Evolutionary conservation across 1,284 basidiomycete species (phyloP).

Genomic region (Rhodotorula sp.): DNA sequence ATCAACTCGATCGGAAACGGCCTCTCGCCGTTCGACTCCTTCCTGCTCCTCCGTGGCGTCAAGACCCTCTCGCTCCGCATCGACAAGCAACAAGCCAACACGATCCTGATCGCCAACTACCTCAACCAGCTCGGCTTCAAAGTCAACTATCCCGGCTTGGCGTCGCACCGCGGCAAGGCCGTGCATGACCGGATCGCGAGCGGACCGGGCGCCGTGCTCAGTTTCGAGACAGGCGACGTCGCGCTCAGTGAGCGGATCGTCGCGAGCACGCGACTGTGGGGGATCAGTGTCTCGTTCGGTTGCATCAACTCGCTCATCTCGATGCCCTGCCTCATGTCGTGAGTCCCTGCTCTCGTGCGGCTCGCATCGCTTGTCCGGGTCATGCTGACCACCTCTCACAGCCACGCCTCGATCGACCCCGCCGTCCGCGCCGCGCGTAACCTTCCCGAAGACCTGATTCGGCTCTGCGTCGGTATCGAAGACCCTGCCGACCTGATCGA

Average conservation of each 20-base stretch:
- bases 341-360: slow-evolving; percentile 51
- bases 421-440: slow-evolving; percentile 87
- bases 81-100: slow-evolving; percentile 86
- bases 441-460: slow-evolving; percentile 94
- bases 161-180: slow-evolving; percentile 76
- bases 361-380: background rate
- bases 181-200: slow-evolving; percentile 83
- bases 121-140: slow-evolving; percentile 83
- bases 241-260: slow-evolving; percentile 88
- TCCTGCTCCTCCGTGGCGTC: slow-evolving; percentile 89
- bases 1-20: slow-evolving; percentile 99
- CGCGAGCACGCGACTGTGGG: slow-evolving; percentile 88
- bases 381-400: slow-evolving; percentile 46
- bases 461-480: slow-evolving; percentile 97
- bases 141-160: slow-evolving; percentile 90
- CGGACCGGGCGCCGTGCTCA: slow-evolving; percentile 90
- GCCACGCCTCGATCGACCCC: slow-evolving; percentile 96
- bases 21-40: slow-evolving; percentile 90
- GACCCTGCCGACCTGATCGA: slow-evolving; percentile 89
- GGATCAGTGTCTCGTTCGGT: slow-evolving; percentile 96
- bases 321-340: slow-evolving; percentile 99
- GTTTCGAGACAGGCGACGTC: slow-evolving; percentile 91
- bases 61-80: slow-evolving; percentile 97
- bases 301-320: slow-evolving; percentile 97
- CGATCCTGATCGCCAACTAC: slow-evolving; percentile 82